Base-by-base conservation (phyloP, 2,329 filamentous ascomycete genomes). In the Arthrobotrys iridis region DNA sequence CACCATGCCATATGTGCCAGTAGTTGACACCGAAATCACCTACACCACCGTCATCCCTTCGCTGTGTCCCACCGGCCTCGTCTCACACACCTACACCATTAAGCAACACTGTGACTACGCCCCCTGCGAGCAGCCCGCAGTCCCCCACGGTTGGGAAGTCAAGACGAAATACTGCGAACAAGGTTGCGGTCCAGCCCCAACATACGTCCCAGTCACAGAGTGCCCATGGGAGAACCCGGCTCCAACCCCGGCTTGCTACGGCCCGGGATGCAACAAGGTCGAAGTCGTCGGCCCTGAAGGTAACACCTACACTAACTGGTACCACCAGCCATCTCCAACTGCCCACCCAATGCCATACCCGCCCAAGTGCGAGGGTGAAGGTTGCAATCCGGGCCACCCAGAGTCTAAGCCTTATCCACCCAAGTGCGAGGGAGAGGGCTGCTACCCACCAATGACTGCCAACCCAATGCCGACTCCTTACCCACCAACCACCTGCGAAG, bases 191-290 rank as follows among this genome's bases (percentile, higher is more conserved):
- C 40, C 77, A 13, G 77, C 77, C 3, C 79, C 78, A 13, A 78
- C 72, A 75, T 80, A 83, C 30, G 83, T 83, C 28, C 80, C 85
- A 33, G 81, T 84, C 57, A 82, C 85, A 72, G 82, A 84, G 66
- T 83, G 83, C 76, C 81, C 84, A 70, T 81, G 83, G 37, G 77
- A 83, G 35, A 80, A 81, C 43, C 83, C 83, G 7, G 79, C 82
- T 4, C 80, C 79, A 52, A 81, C 82, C 24, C 84, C 84, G 78
- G 30, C 46, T 33, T 62, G 59, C 57, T 63, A 63, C 58, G 59
- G 68, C 26, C 22, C 35, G 18, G 63, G 24, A 7, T 76, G 48
- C 45, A 41, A 70, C 48, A 50, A 37, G 20, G 59, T 64, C 20
- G 71, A 68, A 35, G 46, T 76, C 15, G 18, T 74, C 45, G 66